Conservation (phyloP, 2,329 filamentous ascomycete species). For the Magnaporthiopsis rhizophila region DNA sequence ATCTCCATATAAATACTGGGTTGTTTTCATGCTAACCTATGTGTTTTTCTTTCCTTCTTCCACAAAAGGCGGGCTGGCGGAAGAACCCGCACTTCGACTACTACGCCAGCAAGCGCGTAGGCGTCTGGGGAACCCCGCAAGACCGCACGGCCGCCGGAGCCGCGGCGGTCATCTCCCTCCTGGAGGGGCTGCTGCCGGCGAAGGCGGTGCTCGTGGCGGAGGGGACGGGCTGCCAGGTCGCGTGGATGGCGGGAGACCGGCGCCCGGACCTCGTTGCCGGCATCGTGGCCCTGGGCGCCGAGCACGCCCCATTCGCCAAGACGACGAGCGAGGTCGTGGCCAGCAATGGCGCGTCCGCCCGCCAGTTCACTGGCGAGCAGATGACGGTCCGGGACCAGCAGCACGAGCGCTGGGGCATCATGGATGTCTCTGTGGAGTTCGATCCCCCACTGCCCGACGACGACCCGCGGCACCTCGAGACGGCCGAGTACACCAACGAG, state of each 20-base stretch:
- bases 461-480: conserved; percentile 11
- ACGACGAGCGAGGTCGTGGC: background rate
- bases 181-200: conserved; percentile 7
- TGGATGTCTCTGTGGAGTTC: conserved; percentile 28
- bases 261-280: conserved; percentile 37
- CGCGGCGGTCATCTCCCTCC: conserved; percentile 10
- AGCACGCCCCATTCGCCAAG: conserved; percentile 39
- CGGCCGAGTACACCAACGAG: conserved; percentile 3
- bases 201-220: conserved; percentile 38
- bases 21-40: background rate
- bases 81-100: background rate
- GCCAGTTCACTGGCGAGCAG: background rate
- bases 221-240: conserved; percentile 37
- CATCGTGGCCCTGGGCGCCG: conserved; percentile 44
- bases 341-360: background rate
- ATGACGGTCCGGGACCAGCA: background rate
- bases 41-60: background rate
- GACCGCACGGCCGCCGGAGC: conserved; percentile 7
- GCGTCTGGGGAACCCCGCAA: background rate
- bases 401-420: conserved; percentile 11
- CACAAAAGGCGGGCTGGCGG: background rate
- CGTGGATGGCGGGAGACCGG: conserved; percentile 40
- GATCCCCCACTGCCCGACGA: conserved; percentile 24
- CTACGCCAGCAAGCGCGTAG: background rate
- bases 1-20: no score